Percentiles rank a stretch among this genome's conserved stretches.
Evolutionary conservation across 345 rosid species (phyloP).

Genomic region (Nephelium lappaceum): DNA sequence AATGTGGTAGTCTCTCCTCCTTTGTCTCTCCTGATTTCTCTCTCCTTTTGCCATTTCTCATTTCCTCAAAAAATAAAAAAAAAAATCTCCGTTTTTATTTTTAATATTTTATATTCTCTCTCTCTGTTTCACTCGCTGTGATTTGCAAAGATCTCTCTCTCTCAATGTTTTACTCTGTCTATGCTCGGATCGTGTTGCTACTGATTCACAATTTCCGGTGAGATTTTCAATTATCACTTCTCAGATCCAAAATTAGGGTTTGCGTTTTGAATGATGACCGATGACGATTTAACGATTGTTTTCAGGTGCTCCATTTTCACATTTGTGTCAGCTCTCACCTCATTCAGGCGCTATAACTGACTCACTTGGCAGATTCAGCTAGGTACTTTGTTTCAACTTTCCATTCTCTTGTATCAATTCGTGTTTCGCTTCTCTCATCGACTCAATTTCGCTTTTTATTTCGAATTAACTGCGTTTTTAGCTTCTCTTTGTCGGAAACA

Average conservation of each 20-base stretch:
- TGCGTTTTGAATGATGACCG: background rate
- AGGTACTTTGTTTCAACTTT: slow-evolving; percentile 33
- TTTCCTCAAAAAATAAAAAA: background rate
- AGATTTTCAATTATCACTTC: slow-evolving; percentile 1
- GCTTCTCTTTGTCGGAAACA: too few relatives aligned
- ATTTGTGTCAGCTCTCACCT: slow-evolving; percentile 36
- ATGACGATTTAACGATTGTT: slow-evolving; percentile 4
- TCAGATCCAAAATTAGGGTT: slow-evolving; percentile 19
- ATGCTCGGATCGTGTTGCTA: slow-evolving; percentile 42
- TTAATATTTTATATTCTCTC: slow-evolving; percentile 5
- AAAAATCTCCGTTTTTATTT: background rate
- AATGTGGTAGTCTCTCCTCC: slow-evolving; percentile 35
- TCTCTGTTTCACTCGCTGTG: background rate
- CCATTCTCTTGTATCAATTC: background rate
- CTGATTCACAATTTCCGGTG: slow-evolving; percentile 39
- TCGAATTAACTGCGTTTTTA: too few relatives aligned
- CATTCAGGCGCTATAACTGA: slow-evolving; percentile 37
- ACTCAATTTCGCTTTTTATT: too few relatives aligned
- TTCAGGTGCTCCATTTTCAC: slow-evolving; percentile 45
- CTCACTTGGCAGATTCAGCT: slow-evolving; percentile 37
- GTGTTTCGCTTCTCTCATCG: too few relatives aligned
- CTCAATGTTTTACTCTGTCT: slow-evolving; percentile 42
- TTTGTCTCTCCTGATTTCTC: slow-evolving; percentile 42
- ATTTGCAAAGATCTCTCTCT: slow-evolving; percentile 19
- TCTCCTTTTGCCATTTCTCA: slow-evolving; percentile 40